Conservation (phyloP, 1,139 yeast genomes). For the Schizosaccharomyces versatilis region DNA sequence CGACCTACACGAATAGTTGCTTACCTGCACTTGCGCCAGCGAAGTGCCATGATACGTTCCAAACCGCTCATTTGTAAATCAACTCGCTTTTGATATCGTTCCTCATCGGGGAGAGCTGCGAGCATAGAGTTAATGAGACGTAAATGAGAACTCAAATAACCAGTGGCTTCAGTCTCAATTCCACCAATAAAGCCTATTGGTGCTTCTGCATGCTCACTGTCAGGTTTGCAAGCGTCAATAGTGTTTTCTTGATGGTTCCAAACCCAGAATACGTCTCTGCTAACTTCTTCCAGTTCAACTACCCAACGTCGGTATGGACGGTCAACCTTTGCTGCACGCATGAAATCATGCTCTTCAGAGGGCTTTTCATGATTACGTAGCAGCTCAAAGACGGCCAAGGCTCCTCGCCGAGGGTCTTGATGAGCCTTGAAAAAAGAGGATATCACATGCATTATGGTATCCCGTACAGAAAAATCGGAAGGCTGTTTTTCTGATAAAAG, state of each 20-base stretch:
- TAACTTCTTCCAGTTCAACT: not conserved
- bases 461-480: not conserved
- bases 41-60: not conserved
- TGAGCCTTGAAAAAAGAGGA: not conserved
- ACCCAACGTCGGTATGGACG: not conserved
- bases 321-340: not conserved
- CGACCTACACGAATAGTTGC: not conserved
- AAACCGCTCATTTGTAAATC: conserved; percentile 1
- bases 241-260: not conserved
- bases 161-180: not conserved
- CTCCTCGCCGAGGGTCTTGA: not conserved
- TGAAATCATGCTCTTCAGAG: not conserved
- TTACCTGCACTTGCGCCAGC: conserved; percentile 1
- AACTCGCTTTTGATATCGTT: not conserved
- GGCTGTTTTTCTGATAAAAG: conserved; percentile 1
- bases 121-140: not conserved
- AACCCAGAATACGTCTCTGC: not conserved
- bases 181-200: conserved; percentile 1
- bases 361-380: not conserved
- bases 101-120: not conserved
- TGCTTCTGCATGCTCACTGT: not conserved
- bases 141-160: not conserved
- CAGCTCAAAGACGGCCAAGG: not conserved
- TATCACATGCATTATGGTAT: not conserved
- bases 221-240: not conserved